Base-by-base conservation (phyloP, 768 basidiomycete species). In the Termitomyces sp. region DNA sequence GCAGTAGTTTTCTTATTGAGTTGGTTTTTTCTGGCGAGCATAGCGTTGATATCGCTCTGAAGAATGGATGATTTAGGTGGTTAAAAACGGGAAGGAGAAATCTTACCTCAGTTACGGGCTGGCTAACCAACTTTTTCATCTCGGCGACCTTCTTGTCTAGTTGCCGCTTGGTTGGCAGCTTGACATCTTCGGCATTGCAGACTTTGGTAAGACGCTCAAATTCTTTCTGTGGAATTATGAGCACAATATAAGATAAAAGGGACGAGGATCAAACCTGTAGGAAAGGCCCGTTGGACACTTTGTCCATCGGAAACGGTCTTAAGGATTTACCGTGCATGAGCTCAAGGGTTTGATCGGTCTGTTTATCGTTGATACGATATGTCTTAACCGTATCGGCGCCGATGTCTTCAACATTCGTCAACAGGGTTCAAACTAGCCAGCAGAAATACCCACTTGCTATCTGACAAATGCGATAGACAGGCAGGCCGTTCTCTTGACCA, bases 391-490 rank as follows among this genome's bases (percentile, higher is more conserved):
- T 62, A 42, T 83, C 78, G 45, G 73, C 67, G 26, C 76, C 73
- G 43, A 88, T 70, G 65, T 78, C 82, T 80, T 58, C 12, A 59
- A 30, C 4, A 19, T 19, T n/a, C 10, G 14, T 57, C 32, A 51
- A 54, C 44, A 34, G 9, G 24, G 4, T n/a, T 21, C 28, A 56
- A 55, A 49, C 21, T 32, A 30, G 37, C 41, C 17, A n/a, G n/a
- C 35, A 38, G 37, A 32, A 47, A 30, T 28, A 76, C 90, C 61
- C 54, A 94, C 94, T 82, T 19, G 71, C 69, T 37, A 98, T 76
- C 70, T 90, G 82, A 65, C 92, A 94, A 45, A 94, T 78, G 53
- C 95, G 81, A 69, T 98, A 98, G 21, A 88, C 79, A 17, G 79
- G 76, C 51, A 74, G 62, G 6, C 77, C 74, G 9, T 71, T 66